phyloP scores from a whole-genome alignment of 1,139 yeast genomes.

The Blastobotrys aristatus region DNA sequence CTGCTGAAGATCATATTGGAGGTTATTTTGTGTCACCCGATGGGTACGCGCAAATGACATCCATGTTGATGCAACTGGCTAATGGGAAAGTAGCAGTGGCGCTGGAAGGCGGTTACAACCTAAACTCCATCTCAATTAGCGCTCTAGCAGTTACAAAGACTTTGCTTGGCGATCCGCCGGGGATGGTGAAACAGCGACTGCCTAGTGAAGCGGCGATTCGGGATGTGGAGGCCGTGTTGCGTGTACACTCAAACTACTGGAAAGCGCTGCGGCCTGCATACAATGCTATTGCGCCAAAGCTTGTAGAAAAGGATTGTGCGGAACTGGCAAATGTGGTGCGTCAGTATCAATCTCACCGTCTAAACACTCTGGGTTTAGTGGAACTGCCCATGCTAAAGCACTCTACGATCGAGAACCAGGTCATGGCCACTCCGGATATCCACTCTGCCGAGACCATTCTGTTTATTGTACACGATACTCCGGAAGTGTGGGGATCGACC shows the following conservation, averaged over 20 bases:
- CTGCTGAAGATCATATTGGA: slow-evolving; percentile 97
- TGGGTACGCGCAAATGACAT: slow-evolving; percentile 96
- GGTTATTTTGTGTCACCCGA: slow-evolving; percentile 95
- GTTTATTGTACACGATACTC: slow-evolving; percentile 82
- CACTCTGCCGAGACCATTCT: slow-evolving; percentile 59
- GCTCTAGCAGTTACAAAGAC: slow-evolving; percentile 93
- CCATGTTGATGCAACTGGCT: slow-evolving; percentile 80
- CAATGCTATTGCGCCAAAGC: slow-evolving; percentile 33
- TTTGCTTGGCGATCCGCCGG: slow-evolving; percentile 93
- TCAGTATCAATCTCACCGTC: slow-evolving; percentile 50
- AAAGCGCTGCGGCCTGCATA: slow-evolving; percentile 72
- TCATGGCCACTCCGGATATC: slow-evolving; percentile 71
- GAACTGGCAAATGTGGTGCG: slow-evolving; percentile 56
- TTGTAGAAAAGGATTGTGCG: not conserved
- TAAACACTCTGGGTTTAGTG: slow-evolving; percentile 51
- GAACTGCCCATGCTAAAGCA: slow-evolving; percentile 59
- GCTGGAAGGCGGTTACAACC: slow-evolving; percentile 93
- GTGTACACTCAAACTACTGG: slow-evolving; percentile 84
- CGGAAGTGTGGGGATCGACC: slow-evolving; percentile 85
- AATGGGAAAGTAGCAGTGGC: slow-evolving; percentile 85
- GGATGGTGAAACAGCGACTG: slow-evolving; percentile 62
- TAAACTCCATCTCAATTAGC: slow-evolving; percentile 83
- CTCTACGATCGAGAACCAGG: slow-evolving; percentile 48
- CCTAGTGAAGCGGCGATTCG: slow-evolving; percentile 63
- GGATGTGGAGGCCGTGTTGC: slow-evolving; percentile 77